phyloP scores from a whole-genome alignment of 1,139 yeast species.

The Geotrichum klebahnii region DNA sequence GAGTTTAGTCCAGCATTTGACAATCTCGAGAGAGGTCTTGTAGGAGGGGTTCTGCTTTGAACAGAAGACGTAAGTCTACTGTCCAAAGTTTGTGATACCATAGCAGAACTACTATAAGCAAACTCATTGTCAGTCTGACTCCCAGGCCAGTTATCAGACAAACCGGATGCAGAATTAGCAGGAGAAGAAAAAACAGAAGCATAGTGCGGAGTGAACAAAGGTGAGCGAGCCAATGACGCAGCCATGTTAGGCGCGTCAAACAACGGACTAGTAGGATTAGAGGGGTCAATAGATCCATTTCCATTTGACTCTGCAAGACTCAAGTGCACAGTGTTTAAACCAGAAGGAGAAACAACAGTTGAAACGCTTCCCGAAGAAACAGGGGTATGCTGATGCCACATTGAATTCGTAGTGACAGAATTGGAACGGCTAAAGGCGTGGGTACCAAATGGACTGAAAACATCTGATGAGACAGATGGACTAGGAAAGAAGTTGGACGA shows the following conservation, averaged over 20 bases:
- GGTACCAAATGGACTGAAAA: slow-evolving; percentile 16
- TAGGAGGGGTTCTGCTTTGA: slow-evolving; percentile 4
- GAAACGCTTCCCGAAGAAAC: slow-evolving; percentile 7
- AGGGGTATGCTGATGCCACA: slow-evolving; percentile 15
- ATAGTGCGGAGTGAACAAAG: slow-evolving; percentile 15
- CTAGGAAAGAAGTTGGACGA: slow-evolving; percentile 9
- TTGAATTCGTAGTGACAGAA: slow-evolving; percentile 6
- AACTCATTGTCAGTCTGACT: slow-evolving; percentile 11
- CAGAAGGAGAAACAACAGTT: slow-evolving; percentile 9
- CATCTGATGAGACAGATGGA: slow-evolving; percentile 4
- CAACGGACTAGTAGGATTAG: no score
- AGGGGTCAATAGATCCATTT: no score
- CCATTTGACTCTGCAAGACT: background rate
- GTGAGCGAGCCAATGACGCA: slow-evolving; percentile 11
- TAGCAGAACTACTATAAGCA: slow-evolving; percentile 14
- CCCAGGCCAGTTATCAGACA: slow-evolving; percentile 17
- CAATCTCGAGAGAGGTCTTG: slow-evolving; percentile 16
- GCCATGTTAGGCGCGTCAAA: background rate
- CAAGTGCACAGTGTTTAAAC: background rate
- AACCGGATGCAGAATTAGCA: slow-evolving; percentile 16
- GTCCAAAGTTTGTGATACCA: no score
- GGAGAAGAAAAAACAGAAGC: slow-evolving; percentile 21
- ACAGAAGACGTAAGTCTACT: background rate
- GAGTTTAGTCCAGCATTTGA: slow-evolving; percentile 21
- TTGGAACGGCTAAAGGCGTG: slow-evolving; percentile 14